phyloP scores from a whole-genome alignment of 495 filamentous ascomycete species.

The Penicillium bialowiezense region DNA sequence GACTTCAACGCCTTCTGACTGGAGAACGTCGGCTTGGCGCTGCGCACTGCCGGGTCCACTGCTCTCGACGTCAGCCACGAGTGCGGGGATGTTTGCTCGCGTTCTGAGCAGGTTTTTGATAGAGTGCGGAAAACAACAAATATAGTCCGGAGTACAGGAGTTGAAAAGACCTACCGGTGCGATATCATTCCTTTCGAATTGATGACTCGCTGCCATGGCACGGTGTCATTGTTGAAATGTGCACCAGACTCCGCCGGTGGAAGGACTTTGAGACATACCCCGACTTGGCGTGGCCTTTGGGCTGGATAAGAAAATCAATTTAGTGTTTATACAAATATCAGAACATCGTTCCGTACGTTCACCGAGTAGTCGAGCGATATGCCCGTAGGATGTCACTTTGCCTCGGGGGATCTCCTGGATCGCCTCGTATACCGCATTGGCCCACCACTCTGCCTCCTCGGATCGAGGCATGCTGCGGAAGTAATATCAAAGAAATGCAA shows the following conservation, averaged over 20 bases:
- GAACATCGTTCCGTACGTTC: slow-evolving; percentile 52
- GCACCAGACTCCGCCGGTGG: slow-evolving; percentile 42
- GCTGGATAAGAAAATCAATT: slow-evolving; percentile 35
- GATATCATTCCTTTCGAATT: slow-evolving; percentile 84
- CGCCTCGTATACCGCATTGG: slow-evolving; percentile 75
- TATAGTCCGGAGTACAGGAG: slow-evolving; percentile 1
- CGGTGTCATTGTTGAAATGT: slow-evolving; percentile 68
- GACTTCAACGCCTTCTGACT: slow-evolving; percentile 68
- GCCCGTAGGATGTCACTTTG: slow-evolving; percentile 83
- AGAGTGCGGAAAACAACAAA: not conserved
- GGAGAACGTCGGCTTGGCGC: slow-evolving; percentile 66
- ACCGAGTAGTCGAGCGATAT: slow-evolving; percentile 78
- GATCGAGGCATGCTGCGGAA: slow-evolving; percentile 59
- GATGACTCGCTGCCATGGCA: slow-evolving; percentile 94
- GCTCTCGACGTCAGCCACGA: slow-evolving; percentile 9
- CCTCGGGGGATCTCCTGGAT: slow-evolving; percentile 82
- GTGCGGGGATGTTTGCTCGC: too few relatives aligned
- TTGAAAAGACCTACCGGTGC: slow-evolving; percentile 56
- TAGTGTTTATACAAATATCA: not conserved
- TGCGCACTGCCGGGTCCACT: slow-evolving; percentile 67
- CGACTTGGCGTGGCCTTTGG: slow-evolving; percentile 76
- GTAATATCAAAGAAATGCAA: not conserved
- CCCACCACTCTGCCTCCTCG: slow-evolving; percentile 84
- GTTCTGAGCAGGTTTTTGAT: not conserved
- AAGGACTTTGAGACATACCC: slow-evolving; percentile 82